Evolutionary conservation across 148 eudicot species (phyloP), one percentile per base, ranked within the genome.

Genomic region (Chenopodium album): DNA sequence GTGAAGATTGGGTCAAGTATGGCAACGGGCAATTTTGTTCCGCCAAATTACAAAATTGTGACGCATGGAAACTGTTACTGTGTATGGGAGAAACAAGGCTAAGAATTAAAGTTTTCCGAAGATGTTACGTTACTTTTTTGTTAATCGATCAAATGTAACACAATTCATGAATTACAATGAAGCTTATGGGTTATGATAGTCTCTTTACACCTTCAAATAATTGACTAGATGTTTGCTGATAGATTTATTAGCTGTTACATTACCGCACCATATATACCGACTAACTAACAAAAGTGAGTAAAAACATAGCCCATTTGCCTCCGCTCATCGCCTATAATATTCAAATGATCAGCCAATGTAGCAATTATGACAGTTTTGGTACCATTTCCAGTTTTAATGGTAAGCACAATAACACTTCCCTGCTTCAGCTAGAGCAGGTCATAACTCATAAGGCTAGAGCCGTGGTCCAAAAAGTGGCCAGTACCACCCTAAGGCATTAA

Each of bases 21-120:
- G 34, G 86, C 89, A 86, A 76, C 88, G 17, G 88, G 90, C 76
- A 86, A 82, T 50, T 82, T 87, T 23, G 82, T 92, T 82, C 92
- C 96, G 11, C 70, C 88, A 20, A 73, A 84, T 78, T 92, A 67
- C 83, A 75, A 85, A 75, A 68, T 90, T 73, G 73, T 89, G 60
- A 76, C 87, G 8, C 70, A 81, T 62, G 96, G 94, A 4, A 56
- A 32, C 0, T 86, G 91, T 69, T 92, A 91, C 76, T 79, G 75
- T 67, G 79, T 83, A 56, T 83, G 85, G 85, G 82, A 83, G 67
- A 83, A 83, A 56, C 75, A 83, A 71, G 7, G 54, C n/a, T 66
- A 67, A 44, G 9, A 70, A 4, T 16, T 26, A 0, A 23, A 56
- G 62, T 56, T 14, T 56, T 17, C 13, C 11, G 6, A 62, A 62